A percentile compares a stretch with the other conserved stretches of the same genome.
Evolutionary conservation across 2,329 filamentous ascomycete genomes (phyloP).

Genomic region (Hortaea werneckii): DNA sequence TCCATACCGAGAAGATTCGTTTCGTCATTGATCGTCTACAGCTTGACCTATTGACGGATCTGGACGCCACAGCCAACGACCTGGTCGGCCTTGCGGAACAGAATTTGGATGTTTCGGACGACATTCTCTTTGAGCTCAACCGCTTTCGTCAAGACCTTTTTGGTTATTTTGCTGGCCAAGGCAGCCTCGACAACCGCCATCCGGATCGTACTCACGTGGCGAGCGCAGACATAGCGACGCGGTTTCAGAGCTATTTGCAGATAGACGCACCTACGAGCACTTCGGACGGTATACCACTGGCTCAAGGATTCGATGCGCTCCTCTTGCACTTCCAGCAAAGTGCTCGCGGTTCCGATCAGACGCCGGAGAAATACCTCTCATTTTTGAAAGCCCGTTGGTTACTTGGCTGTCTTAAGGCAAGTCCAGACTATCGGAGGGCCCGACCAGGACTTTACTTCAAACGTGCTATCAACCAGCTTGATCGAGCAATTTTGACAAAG

Average conservation of each 20-base stretch:
- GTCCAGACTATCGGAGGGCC: conserved; percentile 8
- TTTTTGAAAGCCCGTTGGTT: conserved; percentile 16
- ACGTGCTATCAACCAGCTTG: conserved; percentile 13
- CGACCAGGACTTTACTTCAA: conserved; percentile 14
- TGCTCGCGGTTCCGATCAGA: conserved; percentile 5
- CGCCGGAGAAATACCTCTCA: conserved; percentile 10
- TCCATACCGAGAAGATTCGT: conserved; percentile 14
- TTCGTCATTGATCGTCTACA: conserved; percentile 11
- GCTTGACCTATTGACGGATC: conserved; percentile 10
- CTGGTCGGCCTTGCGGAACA: conserved; percentile 10
- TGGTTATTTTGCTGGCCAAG: conserved; percentile 6
- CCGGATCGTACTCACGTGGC: conserved; percentile 4
- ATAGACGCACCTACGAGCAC: conserved; percentile 5
- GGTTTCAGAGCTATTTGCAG: conserved; percentile 2
- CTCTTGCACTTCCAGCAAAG: conserved; percentile 11
- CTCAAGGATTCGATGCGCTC: conserved; percentile 11
- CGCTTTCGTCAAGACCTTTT: conserved; percentile 5
- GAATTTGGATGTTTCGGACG: conserved; percentile 4
- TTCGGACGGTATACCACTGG: conserved; percentile 6
- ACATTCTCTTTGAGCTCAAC: conserved; percentile 9
- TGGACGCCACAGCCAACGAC: conserved; percentile 12
- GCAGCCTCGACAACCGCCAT: neutral
- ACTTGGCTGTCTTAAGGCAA: conserved; percentile 7
- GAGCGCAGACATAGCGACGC: conserved; percentile 6
- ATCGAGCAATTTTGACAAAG: conserved; percentile 8